These are phyloP conservation scores for Entophlyctis luteolus DNA, from an alignment of 192 early-diverging fungal genomes.

Conservation along the genomic window DNA sequence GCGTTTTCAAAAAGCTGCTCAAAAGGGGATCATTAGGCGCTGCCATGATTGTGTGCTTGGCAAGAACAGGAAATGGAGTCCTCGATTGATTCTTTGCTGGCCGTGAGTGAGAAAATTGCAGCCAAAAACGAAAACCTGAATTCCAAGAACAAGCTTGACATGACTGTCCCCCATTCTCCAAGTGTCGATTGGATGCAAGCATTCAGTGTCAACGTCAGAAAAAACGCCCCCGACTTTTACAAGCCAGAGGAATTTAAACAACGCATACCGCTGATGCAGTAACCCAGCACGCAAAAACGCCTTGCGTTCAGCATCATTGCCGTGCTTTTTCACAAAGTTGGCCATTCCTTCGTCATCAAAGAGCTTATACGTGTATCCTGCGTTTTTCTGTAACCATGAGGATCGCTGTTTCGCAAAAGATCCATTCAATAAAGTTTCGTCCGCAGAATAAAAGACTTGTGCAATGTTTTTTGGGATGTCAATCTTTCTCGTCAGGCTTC, in stretches of 20 bases:
- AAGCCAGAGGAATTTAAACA: constrained; percentile 11
- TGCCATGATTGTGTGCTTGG: background rate
- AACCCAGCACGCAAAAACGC: background rate
- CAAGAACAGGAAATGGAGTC: background rate
- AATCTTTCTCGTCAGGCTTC: background rate
- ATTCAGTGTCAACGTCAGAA: constrained; percentile 14
- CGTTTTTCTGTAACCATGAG: background rate
- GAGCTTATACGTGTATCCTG: background rate
- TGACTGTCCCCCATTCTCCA: background rate
- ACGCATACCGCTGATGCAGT: background rate
- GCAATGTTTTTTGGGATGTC: constrained; percentile 10
- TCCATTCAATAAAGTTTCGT: background rate
- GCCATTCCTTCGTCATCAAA: background rate
- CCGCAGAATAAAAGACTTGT: background rate
- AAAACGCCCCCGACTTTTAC: constrained; percentile 3
- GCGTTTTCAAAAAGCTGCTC: background rate
- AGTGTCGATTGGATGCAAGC: background rate
- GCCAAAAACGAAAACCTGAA: background rate
- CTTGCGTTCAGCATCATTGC: background rate
- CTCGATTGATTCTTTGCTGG: background rate
- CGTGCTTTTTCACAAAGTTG: background rate
- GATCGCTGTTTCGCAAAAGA: background rate
- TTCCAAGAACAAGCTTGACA: background rate
- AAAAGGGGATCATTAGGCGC: background rate
- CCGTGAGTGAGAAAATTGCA: background rate